These are phyloP conservation scores for Prillingera fragicola DNA, from an alignment of 1,284 basidiomycete genomes.

Conservation along the genomic window DNA sequence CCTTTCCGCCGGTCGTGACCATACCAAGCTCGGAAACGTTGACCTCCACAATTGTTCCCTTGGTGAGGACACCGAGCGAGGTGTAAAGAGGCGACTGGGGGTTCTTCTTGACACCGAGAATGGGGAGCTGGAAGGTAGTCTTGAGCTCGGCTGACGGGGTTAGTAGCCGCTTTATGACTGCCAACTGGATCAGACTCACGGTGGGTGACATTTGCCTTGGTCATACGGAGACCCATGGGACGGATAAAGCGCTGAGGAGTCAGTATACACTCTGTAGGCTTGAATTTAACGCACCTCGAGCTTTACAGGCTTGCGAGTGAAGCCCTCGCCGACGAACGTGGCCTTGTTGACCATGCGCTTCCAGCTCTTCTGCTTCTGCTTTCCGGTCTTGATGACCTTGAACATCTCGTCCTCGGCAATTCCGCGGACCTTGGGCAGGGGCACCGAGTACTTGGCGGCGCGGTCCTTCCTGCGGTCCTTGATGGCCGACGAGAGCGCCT, in stretches of 20 bases:
- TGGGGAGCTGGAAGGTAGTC: constrained; percentile 97
- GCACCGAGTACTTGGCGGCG: constrained; percentile 95
- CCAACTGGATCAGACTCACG: constrained; percentile 58
- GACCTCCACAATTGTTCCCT: constrained; percentile 97
- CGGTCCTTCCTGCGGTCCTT: constrained; percentile 99
- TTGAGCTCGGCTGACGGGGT: constrained; percentile 74
- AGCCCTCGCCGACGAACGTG: constrained; percentile 96
- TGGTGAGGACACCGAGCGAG: constrained; percentile 84
- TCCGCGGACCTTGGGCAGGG: constrained; percentile 91
- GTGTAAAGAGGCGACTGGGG: constrained; percentile 98
- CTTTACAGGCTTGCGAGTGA: constrained; percentile 98
- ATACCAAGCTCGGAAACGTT: constrained; percentile 96
- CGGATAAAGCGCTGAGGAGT: constrained; percentile 71
- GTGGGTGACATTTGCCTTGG: constrained; percentile 98
- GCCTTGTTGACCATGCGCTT: constrained; percentile 99
- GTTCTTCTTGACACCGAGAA: constrained; percentile 98
- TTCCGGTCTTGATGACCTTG: constrained; percentile 98
- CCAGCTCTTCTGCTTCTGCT: constrained; percentile 95
- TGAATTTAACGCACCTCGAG: constrained; percentile 59
- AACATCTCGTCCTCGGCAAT: constrained; percentile 99
- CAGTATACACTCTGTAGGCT: neutral
- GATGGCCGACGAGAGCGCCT: constrained; percentile 93
- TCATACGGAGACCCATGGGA: constrained; percentile 94
- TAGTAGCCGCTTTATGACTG: constrained; percentile 1
- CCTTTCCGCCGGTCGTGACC: constrained; percentile 98